Evolutionary conservation across 2,329 filamentous ascomycete genomes (phyloP).

Genomic region (Fusarium irregulare): DNA sequence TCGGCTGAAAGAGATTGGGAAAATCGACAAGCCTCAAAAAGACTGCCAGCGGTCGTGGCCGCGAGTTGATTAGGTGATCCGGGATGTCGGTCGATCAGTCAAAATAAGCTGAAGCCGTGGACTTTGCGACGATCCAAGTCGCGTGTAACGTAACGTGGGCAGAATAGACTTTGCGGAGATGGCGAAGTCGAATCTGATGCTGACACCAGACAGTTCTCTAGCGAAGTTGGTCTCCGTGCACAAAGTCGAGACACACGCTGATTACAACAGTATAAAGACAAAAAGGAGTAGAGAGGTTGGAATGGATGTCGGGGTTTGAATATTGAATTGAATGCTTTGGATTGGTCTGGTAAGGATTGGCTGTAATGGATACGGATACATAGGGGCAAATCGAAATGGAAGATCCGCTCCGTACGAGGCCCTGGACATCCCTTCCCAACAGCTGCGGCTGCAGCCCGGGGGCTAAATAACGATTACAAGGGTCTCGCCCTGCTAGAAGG

Average conservation of each 20-base stretch:
- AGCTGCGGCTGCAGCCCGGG: conserved; percentile 9
- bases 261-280: conserved; percentile 20
- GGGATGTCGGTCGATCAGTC: conserved; percentile 4
- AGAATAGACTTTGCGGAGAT: conserved; percentile 31
- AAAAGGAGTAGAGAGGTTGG: conserved; percentile 25
- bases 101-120: conserved; percentile 18
- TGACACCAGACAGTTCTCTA: conserved; percentile 16
- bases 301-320: conserved; percentile 35
- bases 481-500: conserved; percentile 14
- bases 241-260: conserved; percentile 9
- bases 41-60: conserved; percentile 27
- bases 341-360: conserved; percentile 29
- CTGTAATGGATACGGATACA: conserved; percentile 11
- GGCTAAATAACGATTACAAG: conserved; percentile 26
- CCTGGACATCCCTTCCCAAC: conserved; percentile 20
- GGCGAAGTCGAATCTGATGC: conserved; percentile 18
- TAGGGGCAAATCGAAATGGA: conserved; percentile 31
- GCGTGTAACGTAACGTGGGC: conserved; percentile 33
- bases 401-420: conserved; percentile 32
- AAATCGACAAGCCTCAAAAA: conserved; percentile 13
- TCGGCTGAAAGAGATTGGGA: not conserved
- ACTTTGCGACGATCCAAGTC: conserved; percentile 27
- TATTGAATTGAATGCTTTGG: conserved; percentile 30
- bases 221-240: not conserved
- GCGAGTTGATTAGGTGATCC: conserved; percentile 6